Evolutionary conservation across 805 yeast genomes (phyloP), one percentile per base, ranked within the genome.

Genomic region (Ascoidea rubescens): DNA sequence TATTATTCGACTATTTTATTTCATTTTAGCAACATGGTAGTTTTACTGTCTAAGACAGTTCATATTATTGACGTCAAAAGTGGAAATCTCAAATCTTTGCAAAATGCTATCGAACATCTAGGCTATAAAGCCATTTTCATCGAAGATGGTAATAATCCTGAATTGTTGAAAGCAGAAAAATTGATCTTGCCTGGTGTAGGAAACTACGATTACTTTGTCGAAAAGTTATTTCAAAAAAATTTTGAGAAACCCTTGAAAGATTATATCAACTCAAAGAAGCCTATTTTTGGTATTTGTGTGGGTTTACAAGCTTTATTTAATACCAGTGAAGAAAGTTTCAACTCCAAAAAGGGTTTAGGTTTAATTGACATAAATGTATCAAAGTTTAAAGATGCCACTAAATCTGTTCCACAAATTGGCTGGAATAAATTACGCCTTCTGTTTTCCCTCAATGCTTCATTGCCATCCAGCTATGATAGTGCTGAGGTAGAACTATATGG

Each of bases 111-210:
- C 48, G 84, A 82, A 58, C 71, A 71, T 54, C 69, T 89, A 30
- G 97, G 97, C 0, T 86, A 80, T 63, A 70, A 76, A 21, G 84
- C 85, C 4, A 68, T 71, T 47, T 75, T 83, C 60, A 75, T 90
- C 59, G 78, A 72, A 54, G 31, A 50, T 17, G 56, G 56, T 17
- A 4, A 12, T 8, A 88, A 85, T 52, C 79, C 81, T 52, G 67
- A 65, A 44, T 57, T 64, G 31, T 74, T 52, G 55, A 67, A 71
- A 8, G 85, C 86, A 47, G 69, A 67, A 5, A 67, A 72, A 59
- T 71, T 93, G 55, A 75, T 93, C 54, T 74, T 93, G 30, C 99
- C 99, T 5, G 99, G 99, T 31, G 99, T 93, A 16, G 99, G 99
- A 10, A 91, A 89, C 64, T 95, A 79, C 66, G 99, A 96, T 48